phyloP scores from a whole-genome alignment of 2,329 filamentous ascomycete species.

The Hypoxylon sp. region DNA sequence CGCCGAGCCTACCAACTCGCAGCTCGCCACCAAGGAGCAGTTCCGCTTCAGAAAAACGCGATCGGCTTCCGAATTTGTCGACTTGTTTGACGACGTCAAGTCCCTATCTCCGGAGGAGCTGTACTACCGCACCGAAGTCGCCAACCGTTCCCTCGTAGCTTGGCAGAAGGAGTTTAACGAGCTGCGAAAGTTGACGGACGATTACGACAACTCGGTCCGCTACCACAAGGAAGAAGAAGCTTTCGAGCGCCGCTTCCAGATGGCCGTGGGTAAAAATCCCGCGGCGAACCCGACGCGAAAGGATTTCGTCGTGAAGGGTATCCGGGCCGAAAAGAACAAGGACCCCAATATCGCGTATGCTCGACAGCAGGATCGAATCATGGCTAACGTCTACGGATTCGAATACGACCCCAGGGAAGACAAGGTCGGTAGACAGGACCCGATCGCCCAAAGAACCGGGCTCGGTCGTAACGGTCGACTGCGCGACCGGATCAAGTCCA shows the following conservation, averaged over 20 bases:
- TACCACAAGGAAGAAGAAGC: conserved; percentile 55
- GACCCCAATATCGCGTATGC: conserved; percentile 55
- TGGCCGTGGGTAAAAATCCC: conserved; percentile 51
- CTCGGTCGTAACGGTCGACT: conserved; percentile 59
- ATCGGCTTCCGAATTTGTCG: conserved; percentile 57
- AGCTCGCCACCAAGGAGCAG: conserved; percentile 39
- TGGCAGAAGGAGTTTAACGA: conserved; percentile 64
- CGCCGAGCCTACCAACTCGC: conserved; percentile 18
- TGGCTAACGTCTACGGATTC: conserved; percentile 67
- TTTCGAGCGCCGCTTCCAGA: conserved; percentile 53
- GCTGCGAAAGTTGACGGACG: conserved; percentile 60
- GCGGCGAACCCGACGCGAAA: conserved; percentile 56
- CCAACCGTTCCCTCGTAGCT: conserved; percentile 55
- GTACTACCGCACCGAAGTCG: conserved; percentile 53
- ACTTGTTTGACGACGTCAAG: conserved; percentile 59
- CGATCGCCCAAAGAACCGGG: conserved; percentile 63
- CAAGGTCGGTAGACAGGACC: conserved; percentile 67
- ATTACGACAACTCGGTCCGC: conserved; percentile 64
- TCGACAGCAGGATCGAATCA: conserved; percentile 61
- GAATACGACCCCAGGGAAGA: conserved; percentile 66
- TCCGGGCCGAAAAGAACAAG: conserved; percentile 53
- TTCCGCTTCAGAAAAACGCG: conserved; percentile 61
- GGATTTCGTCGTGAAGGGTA: conserved; percentile 63
- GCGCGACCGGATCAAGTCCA: conserved; percentile 65
- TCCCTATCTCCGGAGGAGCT: conserved; percentile 57